Evolutionary conservation across 192 early-diverging fungal genomes (phyloP).

Genomic region (Backusella sp.): DNA sequence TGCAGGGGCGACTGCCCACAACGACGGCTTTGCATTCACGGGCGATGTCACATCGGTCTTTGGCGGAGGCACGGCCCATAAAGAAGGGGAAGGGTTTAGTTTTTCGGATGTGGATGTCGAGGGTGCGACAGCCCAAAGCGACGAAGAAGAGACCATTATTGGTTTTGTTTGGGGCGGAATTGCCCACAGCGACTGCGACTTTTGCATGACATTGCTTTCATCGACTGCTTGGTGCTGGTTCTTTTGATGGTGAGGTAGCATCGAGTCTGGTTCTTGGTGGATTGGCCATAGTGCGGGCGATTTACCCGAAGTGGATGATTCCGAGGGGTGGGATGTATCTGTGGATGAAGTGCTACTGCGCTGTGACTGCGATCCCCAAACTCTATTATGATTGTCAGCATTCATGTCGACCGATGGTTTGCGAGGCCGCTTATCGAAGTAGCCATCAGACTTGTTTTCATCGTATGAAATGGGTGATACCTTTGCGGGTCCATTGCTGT

Average conservation of each 20-base stretch:
- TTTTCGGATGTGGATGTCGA: conserved; percentile 12
- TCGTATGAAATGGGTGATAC: not conserved
- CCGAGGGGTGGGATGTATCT: not conserved
- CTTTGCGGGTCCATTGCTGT: not conserved
- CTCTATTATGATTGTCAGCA: not conserved
- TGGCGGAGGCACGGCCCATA: conserved; percentile 9
- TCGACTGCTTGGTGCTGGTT: not conserved
- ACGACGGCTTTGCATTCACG: not conserved
- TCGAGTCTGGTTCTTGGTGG: not conserved
- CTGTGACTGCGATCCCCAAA: conserved; percentile 5
- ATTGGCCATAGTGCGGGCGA: not conserved
- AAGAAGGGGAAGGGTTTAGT: not conserved
- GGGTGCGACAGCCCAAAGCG: conserved; percentile 23
- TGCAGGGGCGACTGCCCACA: conserved; percentile 22
- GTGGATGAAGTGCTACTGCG: conserved; percentile 9
- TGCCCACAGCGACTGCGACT: not conserved
- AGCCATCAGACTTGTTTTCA: conserved; percentile 3
- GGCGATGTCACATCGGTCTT: not conserved
- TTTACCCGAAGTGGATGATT: not conserved
- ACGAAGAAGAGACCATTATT: not conserved
- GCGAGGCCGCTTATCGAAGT: not conserved
- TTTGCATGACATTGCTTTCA: not conserved
- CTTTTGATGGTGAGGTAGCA: not conserved
- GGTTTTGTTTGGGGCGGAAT: not conserved
- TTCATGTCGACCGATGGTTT: conserved; percentile 1